A percentile compares a stretch with the other conserved stretches of the same genome.
Conservation (phyloP, 495 filamentous ascomycete species). For the Copromyces sp. region DNA sequence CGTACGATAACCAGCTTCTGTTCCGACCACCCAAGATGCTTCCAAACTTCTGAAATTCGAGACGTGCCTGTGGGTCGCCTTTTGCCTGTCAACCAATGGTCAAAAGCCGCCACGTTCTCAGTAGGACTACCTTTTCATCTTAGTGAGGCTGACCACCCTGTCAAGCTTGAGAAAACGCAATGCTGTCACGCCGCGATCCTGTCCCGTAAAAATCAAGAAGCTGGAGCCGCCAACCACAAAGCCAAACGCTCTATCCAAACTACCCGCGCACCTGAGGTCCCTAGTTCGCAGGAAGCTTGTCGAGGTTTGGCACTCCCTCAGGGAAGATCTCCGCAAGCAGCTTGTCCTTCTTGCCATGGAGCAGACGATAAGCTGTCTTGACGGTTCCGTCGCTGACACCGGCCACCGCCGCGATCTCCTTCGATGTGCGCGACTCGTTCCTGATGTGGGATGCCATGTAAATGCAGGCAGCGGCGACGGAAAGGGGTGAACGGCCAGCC, state of each 20-base stretch:
- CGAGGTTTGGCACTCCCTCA: constrained; percentile 56
- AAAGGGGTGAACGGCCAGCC: constrained; percentile 88
- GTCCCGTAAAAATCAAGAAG: background rate
- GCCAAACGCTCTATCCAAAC: background rate
- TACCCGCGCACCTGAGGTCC: background rate
- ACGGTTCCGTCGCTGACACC: constrained; percentile 95
- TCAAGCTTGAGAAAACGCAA: background rate
- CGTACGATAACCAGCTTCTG: background rate
- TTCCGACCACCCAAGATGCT: background rate
- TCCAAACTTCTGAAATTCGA: background rate
- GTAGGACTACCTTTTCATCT: background rate
- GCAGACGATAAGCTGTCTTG: constrained; percentile 82
- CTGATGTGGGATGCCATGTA: constrained; percentile 85
- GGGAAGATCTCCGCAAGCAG: constrained; percentile 65
- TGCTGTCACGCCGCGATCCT: background rate
- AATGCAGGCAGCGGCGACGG: constrained; percentile 88
- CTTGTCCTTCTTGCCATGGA: constrained; percentile 61
- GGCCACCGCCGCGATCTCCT: constrained; percentile 70
- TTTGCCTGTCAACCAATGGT: background rate
- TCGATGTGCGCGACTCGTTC: constrained; percentile 65
- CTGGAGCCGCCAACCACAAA: background rate
- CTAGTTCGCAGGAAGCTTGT: constrained; percentile 49
- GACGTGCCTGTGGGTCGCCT: background rate
- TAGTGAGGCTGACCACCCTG: background rate
- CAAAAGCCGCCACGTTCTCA: background rate